phyloP scores from a whole-genome alignment of 768 basidiomycete genomes.

The Suillus occidentalis region DNA sequence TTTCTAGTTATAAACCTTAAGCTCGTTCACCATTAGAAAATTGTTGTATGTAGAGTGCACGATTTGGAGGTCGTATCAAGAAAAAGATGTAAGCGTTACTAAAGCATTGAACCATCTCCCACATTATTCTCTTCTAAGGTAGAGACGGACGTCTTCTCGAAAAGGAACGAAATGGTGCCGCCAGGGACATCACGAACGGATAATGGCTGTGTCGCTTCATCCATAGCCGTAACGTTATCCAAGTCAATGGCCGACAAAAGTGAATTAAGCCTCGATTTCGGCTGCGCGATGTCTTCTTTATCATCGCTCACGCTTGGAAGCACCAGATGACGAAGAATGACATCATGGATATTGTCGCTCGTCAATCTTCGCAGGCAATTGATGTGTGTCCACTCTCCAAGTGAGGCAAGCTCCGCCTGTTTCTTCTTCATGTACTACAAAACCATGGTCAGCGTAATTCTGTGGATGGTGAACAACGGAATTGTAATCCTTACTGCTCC shows the following conservation, averaged over 20 bases:
- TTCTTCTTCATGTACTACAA: constrained; percentile 65
- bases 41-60: neutral
- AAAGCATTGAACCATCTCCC: neutral
- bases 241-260: constrained; percentile 49
- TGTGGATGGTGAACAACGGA: neutral
- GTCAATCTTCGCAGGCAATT: constrained; percentile 58
- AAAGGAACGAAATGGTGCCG: constrained; percentile 75
- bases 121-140: constrained; percentile 16
- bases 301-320: constrained; percentile 21
- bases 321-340: constrained; percentile 53
- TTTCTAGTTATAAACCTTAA: neutral
- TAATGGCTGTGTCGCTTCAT: constrained; percentile 31
- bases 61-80: constrained; percentile 5
- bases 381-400: constrained; percentile 85
- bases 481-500: constrained; percentile 44
- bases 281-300: constrained; percentile 13
- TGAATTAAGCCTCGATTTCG: constrained; percentile 29
- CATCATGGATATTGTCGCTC: constrained; percentile 58
- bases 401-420: constrained; percentile 63
- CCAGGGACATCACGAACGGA: constrained; percentile 53
- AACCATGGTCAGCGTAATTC: constrained; percentile 5
- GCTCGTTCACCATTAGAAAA: neutral
- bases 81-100: neutral
- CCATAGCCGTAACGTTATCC: constrained; percentile 42
- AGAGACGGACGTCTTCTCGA: constrained; percentile 53